These are phyloP conservation scores for Cyclaneusma minus DNA, from an alignment of 2,329 filamentous ascomycete species.

Conservation along the genomic window DNA sequence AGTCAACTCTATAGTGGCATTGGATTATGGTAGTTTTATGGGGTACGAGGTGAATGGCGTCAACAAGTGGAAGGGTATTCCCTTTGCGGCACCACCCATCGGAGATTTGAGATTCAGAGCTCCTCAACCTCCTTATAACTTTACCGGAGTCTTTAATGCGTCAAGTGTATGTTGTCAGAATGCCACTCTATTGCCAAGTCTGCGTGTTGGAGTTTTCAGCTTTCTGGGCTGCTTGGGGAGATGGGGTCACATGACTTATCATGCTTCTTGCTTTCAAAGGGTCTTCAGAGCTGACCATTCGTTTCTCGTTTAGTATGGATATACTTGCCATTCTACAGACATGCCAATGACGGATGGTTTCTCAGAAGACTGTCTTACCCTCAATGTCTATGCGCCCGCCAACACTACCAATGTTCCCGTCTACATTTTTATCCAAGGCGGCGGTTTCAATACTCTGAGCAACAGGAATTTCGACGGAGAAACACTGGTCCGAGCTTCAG, in stretches of 20 bases:
- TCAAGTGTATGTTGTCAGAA: not conserved
- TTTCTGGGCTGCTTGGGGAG: too few relatives aligned
- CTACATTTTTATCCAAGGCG: slow-evolving; percentile 41
- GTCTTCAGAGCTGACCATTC: too few relatives aligned
- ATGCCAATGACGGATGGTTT: slow-evolving; percentile 18
- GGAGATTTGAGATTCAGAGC: slow-evolving; percentile 50
- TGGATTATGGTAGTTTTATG: too few relatives aligned
- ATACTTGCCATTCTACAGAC: slow-evolving; percentile 9
- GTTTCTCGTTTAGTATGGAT: not conserved
- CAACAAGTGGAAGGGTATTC: slow-evolving; percentile 58
- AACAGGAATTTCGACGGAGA: slow-evolving; percentile 41
- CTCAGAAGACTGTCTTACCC: slow-evolving; percentile 54
- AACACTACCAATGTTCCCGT: slow-evolving; percentile 42
- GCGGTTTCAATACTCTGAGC: slow-evolving; percentile 37
- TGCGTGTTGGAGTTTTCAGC: too few relatives aligned
- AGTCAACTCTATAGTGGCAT: too few relatives aligned
- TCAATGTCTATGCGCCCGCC: slow-evolving; percentile 47
- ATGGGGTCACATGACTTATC: too few relatives aligned
- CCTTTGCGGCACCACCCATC: slow-evolving; percentile 56
- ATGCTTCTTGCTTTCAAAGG: too few relatives aligned
- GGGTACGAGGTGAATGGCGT: too few relatives aligned
- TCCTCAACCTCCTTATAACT: slow-evolving; percentile 44
- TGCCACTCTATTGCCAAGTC: too few relatives aligned
- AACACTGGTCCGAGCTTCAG: slow-evolving; percentile 41
- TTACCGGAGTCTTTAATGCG: too few relatives aligned